A percentile compares a stretch with the other conserved stretches of the same genome.
These are phyloP conservation scores for Chamaecyparis obtusa DNA, from an alignment of 75 land plant genomes.

Conservation along the genomic window DNA sequence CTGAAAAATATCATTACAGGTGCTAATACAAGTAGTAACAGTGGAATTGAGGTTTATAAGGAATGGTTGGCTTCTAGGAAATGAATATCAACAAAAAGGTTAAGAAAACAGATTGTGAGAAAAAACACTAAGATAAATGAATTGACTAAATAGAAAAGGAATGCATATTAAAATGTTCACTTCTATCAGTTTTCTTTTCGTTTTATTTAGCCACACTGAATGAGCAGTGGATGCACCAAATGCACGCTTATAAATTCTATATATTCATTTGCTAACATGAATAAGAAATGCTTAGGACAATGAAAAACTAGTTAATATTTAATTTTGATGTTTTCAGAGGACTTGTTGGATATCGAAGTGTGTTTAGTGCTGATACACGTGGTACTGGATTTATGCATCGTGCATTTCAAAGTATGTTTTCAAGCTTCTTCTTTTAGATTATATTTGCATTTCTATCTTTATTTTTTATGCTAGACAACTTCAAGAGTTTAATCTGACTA, in stretches of 20 bases:
- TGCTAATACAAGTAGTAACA: not conserved
- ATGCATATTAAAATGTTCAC: not conserved
- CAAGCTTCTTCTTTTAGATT: not conserved
- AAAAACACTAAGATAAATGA: not conserved
- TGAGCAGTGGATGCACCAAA: not conserved
- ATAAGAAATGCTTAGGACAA: not conserved
- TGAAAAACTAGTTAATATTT: not conserved
- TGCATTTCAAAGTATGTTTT: conserved; percentile 73
- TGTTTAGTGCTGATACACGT: conserved; percentile 88
- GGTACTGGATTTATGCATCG: conserved; percentile 99
- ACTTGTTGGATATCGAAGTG: conserved; percentile 96
- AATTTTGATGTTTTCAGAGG: conserved; percentile 54
- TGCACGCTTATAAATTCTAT: not conserved
- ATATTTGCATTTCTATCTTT: not conserved
- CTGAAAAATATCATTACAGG: too few relatives aligned
- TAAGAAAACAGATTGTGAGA: not conserved
- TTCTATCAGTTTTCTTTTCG: not conserved
- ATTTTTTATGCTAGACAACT: not conserved
- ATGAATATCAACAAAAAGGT: not conserved
- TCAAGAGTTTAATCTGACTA: not conserved
- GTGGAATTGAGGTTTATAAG: not conserved
- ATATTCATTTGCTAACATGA: not conserved
- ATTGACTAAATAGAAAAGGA: not conserved
- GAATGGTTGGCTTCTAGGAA: not conserved
- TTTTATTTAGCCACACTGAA: not conserved